Percentiles rank a stretch among this genome's conserved stretches.
Evolutionary conservation across 2,329 filamentous ascomycete species (phyloP).

Genomic region (Trichoderma simmonsii): DNA sequence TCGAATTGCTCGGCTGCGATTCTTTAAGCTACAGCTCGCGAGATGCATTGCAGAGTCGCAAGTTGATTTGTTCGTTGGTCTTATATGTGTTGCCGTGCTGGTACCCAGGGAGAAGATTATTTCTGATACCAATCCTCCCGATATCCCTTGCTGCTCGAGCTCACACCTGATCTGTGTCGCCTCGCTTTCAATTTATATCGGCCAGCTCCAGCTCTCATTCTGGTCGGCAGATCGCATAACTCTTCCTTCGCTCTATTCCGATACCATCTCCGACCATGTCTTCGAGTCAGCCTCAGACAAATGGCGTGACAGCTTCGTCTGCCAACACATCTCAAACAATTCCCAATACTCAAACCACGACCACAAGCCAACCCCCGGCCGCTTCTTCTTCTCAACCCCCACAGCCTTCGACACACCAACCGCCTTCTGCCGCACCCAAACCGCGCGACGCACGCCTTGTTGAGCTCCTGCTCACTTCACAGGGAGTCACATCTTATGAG

Average conservation of each 20-base stretch:
- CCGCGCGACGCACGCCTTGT: constrained; percentile 77
- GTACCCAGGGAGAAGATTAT: not conserved
- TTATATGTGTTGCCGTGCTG: not conserved
- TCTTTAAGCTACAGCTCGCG: not conserved
- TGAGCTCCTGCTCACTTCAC: constrained; percentile 73
- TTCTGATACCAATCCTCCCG: not conserved
- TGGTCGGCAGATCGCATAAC: not conserved
- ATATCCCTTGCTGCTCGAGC: not conserved
- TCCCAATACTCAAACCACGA: constrained; percentile 36
- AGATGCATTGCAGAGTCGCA: not conserved
- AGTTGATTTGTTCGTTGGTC: not conserved
- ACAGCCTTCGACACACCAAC: constrained; percentile 23
- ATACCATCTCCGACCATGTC: constrained; percentile 27
- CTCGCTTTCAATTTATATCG: not conserved
- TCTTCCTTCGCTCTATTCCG: not conserved
- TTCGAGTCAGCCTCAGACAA: constrained; percentile 48
- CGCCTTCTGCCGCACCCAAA: constrained; percentile 45
- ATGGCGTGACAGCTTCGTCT: constrained; percentile 47
- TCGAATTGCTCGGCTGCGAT: not conserved
- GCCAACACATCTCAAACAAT: constrained; percentile 37
- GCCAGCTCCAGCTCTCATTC: not conserved
- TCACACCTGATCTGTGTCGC: not conserved
- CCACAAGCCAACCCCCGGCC: constrained; percentile 28
- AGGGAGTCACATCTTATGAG: constrained; percentile 77
- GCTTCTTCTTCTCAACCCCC: constrained; percentile 24